Base-by-base conservation (phyloP, 495 filamentous ascomycete genomes). In the Xylaria cubensis region DNA sequence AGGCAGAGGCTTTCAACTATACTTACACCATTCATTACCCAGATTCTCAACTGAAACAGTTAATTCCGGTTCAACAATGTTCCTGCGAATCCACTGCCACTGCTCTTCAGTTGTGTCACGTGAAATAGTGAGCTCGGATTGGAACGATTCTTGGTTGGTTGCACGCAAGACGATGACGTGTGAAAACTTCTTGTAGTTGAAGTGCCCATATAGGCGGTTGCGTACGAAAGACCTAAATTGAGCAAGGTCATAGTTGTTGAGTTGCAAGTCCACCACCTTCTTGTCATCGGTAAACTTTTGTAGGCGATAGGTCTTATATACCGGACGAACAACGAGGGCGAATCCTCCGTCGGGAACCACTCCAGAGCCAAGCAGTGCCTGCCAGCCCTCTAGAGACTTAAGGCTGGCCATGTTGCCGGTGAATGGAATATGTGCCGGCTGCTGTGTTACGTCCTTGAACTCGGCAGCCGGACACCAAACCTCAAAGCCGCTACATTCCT, bases 21-120 rank as follows among this genome's bases (percentile, higher is more conserved):
- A 77, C 77, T 79, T 71, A 77, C 75, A 26, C 72, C 75, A 79
- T 39, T 56, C 36, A 7, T 65, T 72, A 2, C 42, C 19, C n/a
- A 34, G 59, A 62, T 68, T 29, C 12, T 72, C 68, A 41, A 76
- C 26, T 0, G 71, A 62, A 15, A 79, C 55, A 2, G 36, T 48
- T 19, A 79, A 62, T 1, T 77, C 67, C 2, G 72, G 73, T 19
- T 77, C 75, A 1, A 74, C 72, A 24, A 79, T 72, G 21, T 69
- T 72, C 50, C 75, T 73, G 9, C 50, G 44, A 29, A 79, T 77
- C 74, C 72, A 74, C 53, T 58, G 44, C 77, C 77, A 79, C 21
- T 64, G 75, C 3, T 70, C 24, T 50, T 76, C 72, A 19, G 65
- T 64, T n/a, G 74, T 79, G 10, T 77, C 42, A 7, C 6, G 12